A percentile compares a stretch with the other conserved stretches of the same genome.
These are phyloP conservation scores for Microbotryum silenes-acaulis DNA, from an alignment of 1,284 basidiomycete species.

Conservation along the genomic window DNA sequence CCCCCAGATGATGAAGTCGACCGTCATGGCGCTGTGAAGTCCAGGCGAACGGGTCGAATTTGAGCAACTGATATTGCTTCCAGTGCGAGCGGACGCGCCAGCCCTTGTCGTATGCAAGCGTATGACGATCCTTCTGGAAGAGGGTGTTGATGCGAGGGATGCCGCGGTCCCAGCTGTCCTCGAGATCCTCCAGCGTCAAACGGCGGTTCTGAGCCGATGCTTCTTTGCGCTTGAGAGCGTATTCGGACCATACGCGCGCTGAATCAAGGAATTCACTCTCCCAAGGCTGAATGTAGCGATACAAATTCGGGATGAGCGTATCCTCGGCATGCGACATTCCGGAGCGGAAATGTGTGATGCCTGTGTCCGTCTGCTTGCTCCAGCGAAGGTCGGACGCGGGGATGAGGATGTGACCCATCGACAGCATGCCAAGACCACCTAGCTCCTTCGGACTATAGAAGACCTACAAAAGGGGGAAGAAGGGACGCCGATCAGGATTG, in stretches of 20 bases:
- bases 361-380: constrained; percentile 97
- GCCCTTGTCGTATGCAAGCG: constrained; percentile 83
- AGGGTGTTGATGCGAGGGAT: constrained; percentile 95
- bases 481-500: constrained; percentile 51
- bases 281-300: constrained; percentile 98
- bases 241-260: constrained; percentile 97
- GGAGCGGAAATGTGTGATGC: constrained; percentile 45
- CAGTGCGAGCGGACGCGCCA: constrained; percentile 68
- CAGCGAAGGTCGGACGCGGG: constrained; percentile 94
- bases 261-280: constrained; percentile 98
- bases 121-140: constrained; percentile 79
- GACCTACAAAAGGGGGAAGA: constrained; percentile 86
- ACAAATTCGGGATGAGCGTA: constrained; percentile 91
- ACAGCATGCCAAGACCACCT: constrained; percentile 97
- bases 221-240: constrained; percentile 98
- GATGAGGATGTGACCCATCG: constrained; percentile 98
- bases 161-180: constrained; percentile 63
- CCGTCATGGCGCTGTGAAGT: constrained; percentile 96
- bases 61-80: constrained; percentile 93
- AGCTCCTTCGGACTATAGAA: constrained; percentile 54
- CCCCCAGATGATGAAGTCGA: constrained; percentile 95
- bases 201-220: constrained; percentile 95
- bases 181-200: constrained; percentile 38
- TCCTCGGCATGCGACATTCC: constrained; percentile 51
- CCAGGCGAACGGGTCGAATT: constrained; percentile 96